Base-by-base conservation (phyloP, 306 rosid species). In the Luffa acutangula region DNA sequence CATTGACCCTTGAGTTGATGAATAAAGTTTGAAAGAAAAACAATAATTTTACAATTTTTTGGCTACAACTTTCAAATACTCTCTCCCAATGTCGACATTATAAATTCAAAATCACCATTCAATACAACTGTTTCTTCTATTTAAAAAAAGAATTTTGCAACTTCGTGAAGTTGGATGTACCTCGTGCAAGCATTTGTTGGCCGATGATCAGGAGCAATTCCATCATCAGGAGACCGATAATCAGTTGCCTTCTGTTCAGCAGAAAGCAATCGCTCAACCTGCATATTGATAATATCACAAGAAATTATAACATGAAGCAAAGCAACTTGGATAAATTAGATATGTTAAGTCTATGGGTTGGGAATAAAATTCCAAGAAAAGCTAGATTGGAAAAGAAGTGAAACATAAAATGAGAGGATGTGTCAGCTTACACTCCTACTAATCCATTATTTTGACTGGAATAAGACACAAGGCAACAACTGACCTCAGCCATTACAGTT, bases 401-500 rank as follows among this genome's bases (percentile, higher is more conserved):
- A 34, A 25, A 58, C 41, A 4, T 72, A 43, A 75, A 48, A 53
- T 9, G 48, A 37, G 18, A 34, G 36, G 31, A 60, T 59, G 57
- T n/a, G 39, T 33, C 59, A 79, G 77, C 72, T 73, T 31, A 15
- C 59, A 48, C 5, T 59, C 77, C 21, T 11, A 48, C 77, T 31
- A 31, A 66, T 39, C 6, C 73, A 48, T 46, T 72, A 21, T 45
- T 21, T 48, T 31, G 6, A 46, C 59, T 48, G 11, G 20, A 72
- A 48, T 72, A 42, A 25, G 31, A 73, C 42, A 25, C 13, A 31
- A 49, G 78, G 33, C 48, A 69, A 49, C 36, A 86, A 77, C 93
- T 83, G 78, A 96, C 98, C 99, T 96, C 99, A 17, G 98, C 97
- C 99, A 96, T 96, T 86, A 96, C 97, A 82, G 99, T 96, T 89